Percentiles rank a stretch among this genome's conserved stretches.
Evolutionary conservation across 805 yeast species (phyloP).

Genomic region (Candida fluviatilis): DNA sequence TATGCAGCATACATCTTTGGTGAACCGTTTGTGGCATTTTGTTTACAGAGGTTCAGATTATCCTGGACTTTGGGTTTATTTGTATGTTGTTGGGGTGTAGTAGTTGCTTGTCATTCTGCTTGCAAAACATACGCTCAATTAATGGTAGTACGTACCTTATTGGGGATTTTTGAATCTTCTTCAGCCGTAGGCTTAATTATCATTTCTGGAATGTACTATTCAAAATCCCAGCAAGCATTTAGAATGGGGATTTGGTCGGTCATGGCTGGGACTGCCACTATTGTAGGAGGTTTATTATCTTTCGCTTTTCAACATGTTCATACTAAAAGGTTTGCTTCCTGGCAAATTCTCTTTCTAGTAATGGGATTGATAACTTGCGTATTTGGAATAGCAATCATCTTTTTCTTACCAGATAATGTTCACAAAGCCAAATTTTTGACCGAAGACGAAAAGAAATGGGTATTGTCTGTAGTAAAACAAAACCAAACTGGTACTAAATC

Average conservation of each 20-base stretch:
- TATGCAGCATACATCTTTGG: conserved; percentile 52
- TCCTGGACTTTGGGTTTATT: conserved; percentile 47
- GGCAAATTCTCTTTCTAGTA: conserved; percentile 58
- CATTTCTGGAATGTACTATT: conserved; percentile 61
- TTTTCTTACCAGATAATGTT: conserved; percentile 50
- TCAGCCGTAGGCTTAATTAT: conserved; percentile 55
- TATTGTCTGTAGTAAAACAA: conserved; percentile 42
- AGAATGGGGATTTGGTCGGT: conserved; percentile 55
- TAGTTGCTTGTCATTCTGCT: conserved; percentile 48
- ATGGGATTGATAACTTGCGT: conserved; percentile 51
- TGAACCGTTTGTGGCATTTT: conserved; percentile 41
- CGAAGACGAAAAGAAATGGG: conserved; percentile 37
- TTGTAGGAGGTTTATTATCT: conserved; percentile 41
- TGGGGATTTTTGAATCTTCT: conserved; percentile 53
- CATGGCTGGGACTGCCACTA: conserved; percentile 55
- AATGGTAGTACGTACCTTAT: conserved; percentile 50
- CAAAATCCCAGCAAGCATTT: conserved; percentile 46
- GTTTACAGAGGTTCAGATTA: conserved; percentile 49
- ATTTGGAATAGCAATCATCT: conserved; percentile 43
- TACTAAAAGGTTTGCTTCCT: conserved; percentile 39
- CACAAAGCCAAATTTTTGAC: conserved; percentile 31
- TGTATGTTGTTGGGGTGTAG: conserved; percentile 51
- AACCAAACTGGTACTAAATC: conserved; percentile 53
- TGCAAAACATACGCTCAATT: conserved; percentile 49
- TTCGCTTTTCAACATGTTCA: conserved; percentile 52